Conservation (phyloP, 768 basidiomycete genomes). For the Collybia nuda region DNA sequence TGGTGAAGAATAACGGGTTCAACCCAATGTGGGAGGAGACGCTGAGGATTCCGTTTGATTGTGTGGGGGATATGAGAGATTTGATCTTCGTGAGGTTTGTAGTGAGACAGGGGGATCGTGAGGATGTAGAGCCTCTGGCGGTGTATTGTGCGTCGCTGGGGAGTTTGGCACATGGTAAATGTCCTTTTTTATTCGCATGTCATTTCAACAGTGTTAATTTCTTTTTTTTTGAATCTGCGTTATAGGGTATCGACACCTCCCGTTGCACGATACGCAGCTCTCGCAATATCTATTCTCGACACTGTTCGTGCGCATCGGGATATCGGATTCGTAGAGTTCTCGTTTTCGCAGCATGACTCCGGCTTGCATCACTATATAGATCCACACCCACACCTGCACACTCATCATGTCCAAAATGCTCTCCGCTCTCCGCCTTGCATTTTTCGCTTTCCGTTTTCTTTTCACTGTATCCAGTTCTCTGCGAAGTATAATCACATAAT, state of each 20-base stretch:
- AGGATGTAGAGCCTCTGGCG: conserved; percentile 67
- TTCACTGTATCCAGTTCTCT: no score
- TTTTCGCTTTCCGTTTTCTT: no score
- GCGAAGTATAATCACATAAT: no score
- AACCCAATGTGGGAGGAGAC: conserved; percentile 87
- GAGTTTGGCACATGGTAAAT: conserved; percentile 68
- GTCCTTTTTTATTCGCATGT: conserved; percentile 13
- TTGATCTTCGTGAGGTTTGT: conserved; percentile 83
- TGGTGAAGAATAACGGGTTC: conserved; percentile 86
- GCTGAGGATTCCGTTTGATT: conserved; percentile 71
- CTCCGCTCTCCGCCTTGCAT: no score
- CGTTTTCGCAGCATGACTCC: no score
- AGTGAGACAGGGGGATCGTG: conserved; percentile 57
- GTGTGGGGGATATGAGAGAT: conserved; percentile 72
- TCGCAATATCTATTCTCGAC: conserved; percentile 92
- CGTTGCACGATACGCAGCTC: conserved; percentile 84
- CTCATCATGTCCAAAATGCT: no score
- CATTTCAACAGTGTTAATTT: no score
- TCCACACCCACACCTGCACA: no score
- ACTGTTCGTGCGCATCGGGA: conserved; percentile 73
- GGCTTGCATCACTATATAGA: no score
- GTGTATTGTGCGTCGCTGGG: conserved; percentile 74
- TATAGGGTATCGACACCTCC: conserved; percentile 85
- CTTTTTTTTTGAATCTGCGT: background rate
- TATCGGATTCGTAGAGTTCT: conserved; percentile 28